Evolutionary conservation across 345 rosid genomes (phyloP).

Genomic region (Arabis alpina): DNA sequence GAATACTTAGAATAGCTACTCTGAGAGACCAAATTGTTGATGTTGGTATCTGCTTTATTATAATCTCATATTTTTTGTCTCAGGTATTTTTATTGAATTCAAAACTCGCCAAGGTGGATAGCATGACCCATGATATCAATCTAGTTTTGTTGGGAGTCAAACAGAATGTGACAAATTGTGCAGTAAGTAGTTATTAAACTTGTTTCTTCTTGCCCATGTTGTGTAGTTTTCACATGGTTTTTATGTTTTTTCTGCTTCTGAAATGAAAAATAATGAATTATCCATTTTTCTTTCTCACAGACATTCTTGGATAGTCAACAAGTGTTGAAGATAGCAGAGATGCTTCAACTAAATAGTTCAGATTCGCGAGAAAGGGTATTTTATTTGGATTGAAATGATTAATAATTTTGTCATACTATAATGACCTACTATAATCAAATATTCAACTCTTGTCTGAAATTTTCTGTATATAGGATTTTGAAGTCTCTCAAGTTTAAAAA

Average conservation of each 20-base stretch:
- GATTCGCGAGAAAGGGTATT: slow-evolving; percentile 69
- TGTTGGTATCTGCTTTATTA: no score
- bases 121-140: slow-evolving; percentile 97
- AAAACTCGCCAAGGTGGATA: slow-evolving; percentile 87
- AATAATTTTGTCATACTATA: slow-evolving; percentile 3
- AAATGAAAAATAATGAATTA: not conserved
- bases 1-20: no score
- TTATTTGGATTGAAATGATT: slow-evolving; percentile 26
- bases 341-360: slow-evolving; percentile 50
- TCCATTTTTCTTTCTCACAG: slow-evolving; percentile 48
- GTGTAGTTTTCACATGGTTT: no score
- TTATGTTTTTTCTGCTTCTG: no score
- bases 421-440: slow-evolving; percentile 11
- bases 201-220: not conserved
- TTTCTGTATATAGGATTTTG: slow-evolving; percentile 51
- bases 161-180: slow-evolving; percentile 84
- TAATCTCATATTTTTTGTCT: slow-evolving; percentile 22
- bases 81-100: slow-evolving; percentile 89
- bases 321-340: slow-evolving; percentile 70
- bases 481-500: slow-evolving; percentile 55
- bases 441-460: slow-evolving; percentile 21
- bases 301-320: slow-evolving; percentile 76
- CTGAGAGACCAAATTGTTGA: no score
- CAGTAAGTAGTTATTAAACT: slow-evolving; percentile 50
- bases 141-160: slow-evolving; percentile 91